Conservation (phyloP, 495 filamentous ascomycete species). For the Daldinia caldariorum region DNA sequence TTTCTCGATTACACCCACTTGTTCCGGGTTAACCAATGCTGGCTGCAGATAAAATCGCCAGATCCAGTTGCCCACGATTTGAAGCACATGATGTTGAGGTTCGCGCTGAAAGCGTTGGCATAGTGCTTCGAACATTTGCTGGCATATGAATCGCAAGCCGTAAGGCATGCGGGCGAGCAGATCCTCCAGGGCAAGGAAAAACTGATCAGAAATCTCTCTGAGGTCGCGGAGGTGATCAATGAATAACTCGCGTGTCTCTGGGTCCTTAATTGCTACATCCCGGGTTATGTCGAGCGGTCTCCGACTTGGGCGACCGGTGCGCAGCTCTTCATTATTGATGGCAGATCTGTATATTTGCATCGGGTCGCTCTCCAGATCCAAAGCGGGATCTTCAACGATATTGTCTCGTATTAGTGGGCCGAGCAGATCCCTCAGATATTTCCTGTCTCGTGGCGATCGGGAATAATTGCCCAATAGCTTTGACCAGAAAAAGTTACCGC, state of each 20-base stretch:
- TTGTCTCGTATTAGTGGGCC: slow-evolving; percentile 85
- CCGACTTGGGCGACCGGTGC: slow-evolving; percentile 83
- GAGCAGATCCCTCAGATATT: slow-evolving; percentile 86
- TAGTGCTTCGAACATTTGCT: slow-evolving; percentile 84
- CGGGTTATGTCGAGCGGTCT: slow-evolving; percentile 82
- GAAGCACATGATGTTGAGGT: slow-evolving; percentile 77
- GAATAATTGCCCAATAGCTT: slow-evolving; percentile 88
- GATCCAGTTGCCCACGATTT: slow-evolving; percentile 86
- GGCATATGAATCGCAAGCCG: slow-evolving; percentile 87
- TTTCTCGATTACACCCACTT: slow-evolving; percentile 87
- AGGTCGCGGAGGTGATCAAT: slow-evolving; percentile 94
- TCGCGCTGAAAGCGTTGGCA: slow-evolving; percentile 80
- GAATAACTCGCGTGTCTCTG: slow-evolving; percentile 89
- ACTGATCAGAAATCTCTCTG: slow-evolving; percentile 90
- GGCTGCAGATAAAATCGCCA: slow-evolving; percentile 96
- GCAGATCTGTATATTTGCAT: slow-evolving; percentile 95
- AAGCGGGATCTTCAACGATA: slow-evolving; percentile 86
- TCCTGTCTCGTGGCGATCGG: slow-evolving; percentile 90
- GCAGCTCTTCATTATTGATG: slow-evolving; percentile 96
- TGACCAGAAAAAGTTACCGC: slow-evolving; percentile 92
- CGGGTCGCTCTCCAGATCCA: slow-evolving; percentile 96
- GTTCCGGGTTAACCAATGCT: slow-evolving; percentile 85
- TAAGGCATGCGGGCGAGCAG: slow-evolving; percentile 89
- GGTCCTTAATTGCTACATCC: slow-evolving; percentile 92
- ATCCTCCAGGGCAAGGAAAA: slow-evolving; percentile 82